A percentile compares a stretch with the other conserved stretches of the same genome.
Conservation (phyloP, 1,139 yeast genomes). For the Sugiyamaella xylanicola region DNA sequence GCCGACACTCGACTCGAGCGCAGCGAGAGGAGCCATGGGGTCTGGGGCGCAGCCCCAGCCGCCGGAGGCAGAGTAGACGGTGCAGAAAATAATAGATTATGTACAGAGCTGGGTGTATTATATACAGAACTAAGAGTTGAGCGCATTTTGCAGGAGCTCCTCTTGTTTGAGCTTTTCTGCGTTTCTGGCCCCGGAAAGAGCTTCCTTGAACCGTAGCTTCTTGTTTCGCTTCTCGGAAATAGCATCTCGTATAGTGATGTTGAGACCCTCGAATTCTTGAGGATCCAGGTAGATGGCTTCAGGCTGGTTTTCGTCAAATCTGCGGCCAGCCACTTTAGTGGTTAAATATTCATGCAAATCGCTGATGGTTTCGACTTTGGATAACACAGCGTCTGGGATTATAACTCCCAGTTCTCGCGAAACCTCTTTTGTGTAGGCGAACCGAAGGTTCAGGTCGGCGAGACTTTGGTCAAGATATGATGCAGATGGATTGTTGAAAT, state of each 20-base stretch:
- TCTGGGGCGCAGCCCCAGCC: too few relatives aligned
- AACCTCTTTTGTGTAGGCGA: constrained; percentile 57
- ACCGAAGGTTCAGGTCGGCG: constrained; percentile 48
- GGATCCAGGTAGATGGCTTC: constrained; percentile 68
- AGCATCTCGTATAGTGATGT: constrained; percentile 50
- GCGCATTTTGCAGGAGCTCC: constrained; percentile 43
- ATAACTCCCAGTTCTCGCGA: constrained; percentile 63
- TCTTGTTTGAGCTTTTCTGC: constrained; percentile 46
- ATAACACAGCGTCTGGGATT: constrained; percentile 64
- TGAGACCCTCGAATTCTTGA: constrained; percentile 51
- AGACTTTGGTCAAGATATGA: constrained; percentile 17
- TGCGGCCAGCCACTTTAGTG: constrained; percentile 50
- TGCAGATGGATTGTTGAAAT: constrained; percentile 11
- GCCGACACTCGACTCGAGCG: neutral
- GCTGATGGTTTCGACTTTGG: constrained; percentile 52
- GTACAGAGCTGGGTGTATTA: constrained; percentile 8
- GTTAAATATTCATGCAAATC: constrained; percentile 52
- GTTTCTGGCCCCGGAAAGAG: constrained; percentile 48
- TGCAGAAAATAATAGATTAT: neutral
- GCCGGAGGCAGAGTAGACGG: neutral
- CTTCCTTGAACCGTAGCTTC: constrained; percentile 47
- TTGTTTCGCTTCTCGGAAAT: constrained; percentile 47
- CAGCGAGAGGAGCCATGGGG: neutral
- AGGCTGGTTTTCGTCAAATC: constrained; percentile 69
- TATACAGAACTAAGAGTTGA: constrained; percentile 22